Percentiles rank a stretch among this genome's conserved stretches.
Conservation (phyloP, 2,329 filamentous ascomycete genomes). For the Pseudopithomyces maydicus region DNA sequence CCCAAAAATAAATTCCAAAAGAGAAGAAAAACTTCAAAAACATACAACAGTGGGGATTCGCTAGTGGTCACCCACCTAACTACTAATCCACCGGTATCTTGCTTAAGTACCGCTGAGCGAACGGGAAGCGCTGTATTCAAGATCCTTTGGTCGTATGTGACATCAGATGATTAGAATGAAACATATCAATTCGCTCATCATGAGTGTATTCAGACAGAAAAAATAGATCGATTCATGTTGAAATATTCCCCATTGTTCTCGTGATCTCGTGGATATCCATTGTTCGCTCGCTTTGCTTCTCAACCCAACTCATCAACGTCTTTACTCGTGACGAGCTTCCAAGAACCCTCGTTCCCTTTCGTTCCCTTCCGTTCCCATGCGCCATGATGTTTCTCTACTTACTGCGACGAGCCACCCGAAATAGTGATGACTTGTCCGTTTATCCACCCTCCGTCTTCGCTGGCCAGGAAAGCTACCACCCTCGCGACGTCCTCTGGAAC, state of each 20-base stretch:
- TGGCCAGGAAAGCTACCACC: conserved; percentile 48
- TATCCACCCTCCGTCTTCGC: conserved; percentile 48
- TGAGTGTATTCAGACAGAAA: no score
- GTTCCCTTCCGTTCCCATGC: no score
- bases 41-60: no score
- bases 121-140: neutral
- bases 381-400: conserved; percentile 28
- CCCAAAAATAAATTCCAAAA: no score
- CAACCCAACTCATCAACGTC: neutral
- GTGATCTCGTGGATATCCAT: neutral
- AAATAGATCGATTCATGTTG: no score
- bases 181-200: no score
- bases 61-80: no score
- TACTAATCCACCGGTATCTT: no score
- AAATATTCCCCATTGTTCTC: no score
- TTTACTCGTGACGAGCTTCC: neutral
- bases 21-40: no score
- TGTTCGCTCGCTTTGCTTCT: neutral
- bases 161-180: neutral
- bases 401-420: conserved; percentile 49
- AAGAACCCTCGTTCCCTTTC: no score
- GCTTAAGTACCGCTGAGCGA: no score
- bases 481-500: conserved; percentile 52
- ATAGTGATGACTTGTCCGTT: conserved; percentile 49
- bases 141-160: conserved; percentile 1